Conservation (phyloP, 768 basidiomycete genomes). For the Leccinum truebloodii region DNA sequence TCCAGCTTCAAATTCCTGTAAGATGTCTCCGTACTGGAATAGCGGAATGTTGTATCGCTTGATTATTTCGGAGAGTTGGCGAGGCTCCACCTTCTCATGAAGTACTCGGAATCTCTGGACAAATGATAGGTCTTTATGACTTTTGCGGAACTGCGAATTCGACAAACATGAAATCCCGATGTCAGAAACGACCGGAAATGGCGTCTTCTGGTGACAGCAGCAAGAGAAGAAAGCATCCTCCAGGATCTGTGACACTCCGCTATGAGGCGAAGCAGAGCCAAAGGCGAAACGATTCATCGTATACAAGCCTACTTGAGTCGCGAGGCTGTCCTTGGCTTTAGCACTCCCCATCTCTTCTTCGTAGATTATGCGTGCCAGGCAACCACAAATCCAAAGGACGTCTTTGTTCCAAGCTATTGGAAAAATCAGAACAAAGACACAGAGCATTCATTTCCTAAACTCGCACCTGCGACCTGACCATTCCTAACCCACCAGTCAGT, state of each 20-base stretch:
- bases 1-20: constrained; percentile 14
- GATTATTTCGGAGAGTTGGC: constrained; percentile 10
- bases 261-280: constrained; percentile 30
- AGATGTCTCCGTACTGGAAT: constrained; percentile 8
- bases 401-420: constrained; percentile 84
- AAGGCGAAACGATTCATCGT: constrained; percentile 85
- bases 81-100: neutral
- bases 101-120: constrained; percentile 7
- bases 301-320: constrained; percentile 50
- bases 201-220: neutral
- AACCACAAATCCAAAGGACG: constrained; percentile 79
- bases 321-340: neutral
- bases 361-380: constrained; percentile 78
- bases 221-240: constrained; percentile 19
- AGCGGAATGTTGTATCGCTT: constrained; percentile 5
- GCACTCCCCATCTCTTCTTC: constrained; percentile 65
- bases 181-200: constrained; percentile 18
- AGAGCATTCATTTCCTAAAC: neutral
- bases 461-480: constrained; percentile 74
- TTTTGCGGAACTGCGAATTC: constrained; percentile 7
- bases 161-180: constrained; percentile 5
- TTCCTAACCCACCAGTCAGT: constrained; percentile 51
- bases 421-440: neutral
- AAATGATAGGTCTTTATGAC: constrained; percentile 4
- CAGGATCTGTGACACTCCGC: constrained; percentile 12